A percentile compares a stretch with the other conserved stretches of the same genome.
Evolutionary conservation across 306 rosid genomes (phyloP).

Genomic region (Cucumis melo): DNA sequence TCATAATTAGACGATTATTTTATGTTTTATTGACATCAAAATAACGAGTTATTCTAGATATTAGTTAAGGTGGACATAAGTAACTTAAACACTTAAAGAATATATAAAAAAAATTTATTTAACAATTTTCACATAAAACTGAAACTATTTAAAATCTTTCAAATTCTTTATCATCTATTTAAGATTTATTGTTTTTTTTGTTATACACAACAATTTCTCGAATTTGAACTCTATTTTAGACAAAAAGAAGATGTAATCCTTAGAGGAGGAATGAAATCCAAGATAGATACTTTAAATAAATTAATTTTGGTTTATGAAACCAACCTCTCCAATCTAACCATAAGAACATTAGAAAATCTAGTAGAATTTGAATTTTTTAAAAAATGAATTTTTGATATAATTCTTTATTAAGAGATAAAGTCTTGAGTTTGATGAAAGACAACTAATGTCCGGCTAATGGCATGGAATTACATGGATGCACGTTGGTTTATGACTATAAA

Average conservation of each 20-base stretch:
- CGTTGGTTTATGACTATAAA: neutral
- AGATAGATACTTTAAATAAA: neutral
- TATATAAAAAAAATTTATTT: no score
- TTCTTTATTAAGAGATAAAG: neutral
- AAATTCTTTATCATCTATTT: no score
- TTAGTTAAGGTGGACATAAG: no score
- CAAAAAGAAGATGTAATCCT: neutral
- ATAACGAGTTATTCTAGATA: no score
- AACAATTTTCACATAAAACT: no score
- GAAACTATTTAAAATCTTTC: no score
- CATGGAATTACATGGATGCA: constrained; percentile 1
- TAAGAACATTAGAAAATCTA: neutral
- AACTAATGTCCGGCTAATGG: neutral
- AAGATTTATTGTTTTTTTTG: no score
- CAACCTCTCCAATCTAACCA: neutral
- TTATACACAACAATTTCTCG: no score
- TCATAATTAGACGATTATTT: no score
- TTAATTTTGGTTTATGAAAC: neutral
- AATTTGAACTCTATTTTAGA: no score
- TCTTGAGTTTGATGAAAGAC: neutral
- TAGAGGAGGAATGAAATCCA: neutral
- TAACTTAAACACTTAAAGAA: no score
- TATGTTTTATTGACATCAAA: no score
- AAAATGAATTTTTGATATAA: neutral
- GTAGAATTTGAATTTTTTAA: neutral